Evolutionary conservation across 2,329 filamentous ascomycete genomes (phyloP), one percentile per base, ranked within the genome.

Genomic region (Ceratocystis albifundus): DNA sequence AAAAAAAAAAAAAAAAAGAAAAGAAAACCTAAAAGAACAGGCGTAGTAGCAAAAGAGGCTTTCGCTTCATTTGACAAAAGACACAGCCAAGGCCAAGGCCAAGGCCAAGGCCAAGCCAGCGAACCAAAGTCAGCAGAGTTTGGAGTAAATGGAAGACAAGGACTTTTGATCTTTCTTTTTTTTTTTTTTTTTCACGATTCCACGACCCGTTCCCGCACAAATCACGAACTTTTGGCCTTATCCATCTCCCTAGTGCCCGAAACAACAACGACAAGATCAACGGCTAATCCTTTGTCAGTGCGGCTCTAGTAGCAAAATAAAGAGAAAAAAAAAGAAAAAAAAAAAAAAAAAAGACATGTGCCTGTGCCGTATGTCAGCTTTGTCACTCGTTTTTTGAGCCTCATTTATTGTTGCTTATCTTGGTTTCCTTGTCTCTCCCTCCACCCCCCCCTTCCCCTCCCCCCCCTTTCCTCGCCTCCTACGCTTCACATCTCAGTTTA

Each of bases 371-470:
- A 32, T 20, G 53, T 57, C 53, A 32, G 53, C 25, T 30, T 30
- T 59, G 28, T 32, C 53, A 59, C 4, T 32, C 53, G 25, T 59
- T 59, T 59, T 59, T 59, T 59, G 28, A 59, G 53, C 53, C 53
- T 30, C 53, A 59, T n/a, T 59, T 59, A 1, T n/a, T 59, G 17
- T 32, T 59, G 28, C 15, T 17, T 25, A 32, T 59, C 28, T 25
- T 32, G 53, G 32, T 59, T 59, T 59, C 32, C 53, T 32, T 59
- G 53, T 59, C 28, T 59, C 53, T n/a, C n/a, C n/a, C n/a, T n/a
- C n/a, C n/a, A n/a, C 25, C 25, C 25, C 53, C 53, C 20, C 17
- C 22, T 7, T 36, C 2, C 22, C 22, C n/a, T n/a, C 25, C 25
- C 25, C 53, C 53, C 20, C 17, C 22, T 7, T 36, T 4, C 22